A percentile compares a stretch with the other conserved stretches of the same genome.
Conservation (phyloP, 2,329 filamentous ascomycete species). For the Calonectria pauciramosa region DNA sequence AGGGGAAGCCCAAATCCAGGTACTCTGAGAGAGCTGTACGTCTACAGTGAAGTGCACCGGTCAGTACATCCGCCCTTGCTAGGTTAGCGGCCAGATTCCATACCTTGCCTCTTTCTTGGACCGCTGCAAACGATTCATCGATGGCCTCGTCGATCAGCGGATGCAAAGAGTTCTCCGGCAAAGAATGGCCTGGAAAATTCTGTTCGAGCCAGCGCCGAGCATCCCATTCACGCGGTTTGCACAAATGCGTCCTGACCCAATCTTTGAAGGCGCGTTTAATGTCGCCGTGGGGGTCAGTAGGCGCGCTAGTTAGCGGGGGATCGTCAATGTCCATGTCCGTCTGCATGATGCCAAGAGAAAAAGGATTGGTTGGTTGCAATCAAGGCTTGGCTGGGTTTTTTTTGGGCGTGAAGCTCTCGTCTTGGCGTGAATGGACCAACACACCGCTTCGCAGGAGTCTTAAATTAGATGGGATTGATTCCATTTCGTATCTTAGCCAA, state of each 20-base stretch:
- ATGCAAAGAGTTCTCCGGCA: background rate
- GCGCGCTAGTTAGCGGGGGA: background rate
- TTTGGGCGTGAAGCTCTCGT: background rate
- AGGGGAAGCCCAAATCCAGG: background rate
- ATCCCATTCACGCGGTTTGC: background rate
- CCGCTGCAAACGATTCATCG: background rate
- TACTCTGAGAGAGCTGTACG: background rate
- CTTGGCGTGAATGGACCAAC: background rate
- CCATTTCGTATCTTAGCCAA: background rate
- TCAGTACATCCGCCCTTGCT: background rate
- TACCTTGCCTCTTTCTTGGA: background rate
- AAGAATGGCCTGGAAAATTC: background rate
- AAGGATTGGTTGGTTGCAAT: background rate
- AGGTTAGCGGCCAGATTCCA: background rate
- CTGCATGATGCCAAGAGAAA: background rate
- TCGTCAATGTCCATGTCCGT: background rate
- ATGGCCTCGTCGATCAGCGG: background rate
- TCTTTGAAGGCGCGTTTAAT: background rate
- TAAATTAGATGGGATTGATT: background rate
- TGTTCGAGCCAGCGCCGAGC: background rate
- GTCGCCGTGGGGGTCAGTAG: background rate
- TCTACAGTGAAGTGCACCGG: background rate
- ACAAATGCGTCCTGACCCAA: background rate
- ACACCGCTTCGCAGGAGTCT: background rate
- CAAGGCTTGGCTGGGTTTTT: background rate